phyloP scores from a whole-genome alignment of 1,284 basidiomycete genomes.

The Ceratobasidium sp. region DNA sequence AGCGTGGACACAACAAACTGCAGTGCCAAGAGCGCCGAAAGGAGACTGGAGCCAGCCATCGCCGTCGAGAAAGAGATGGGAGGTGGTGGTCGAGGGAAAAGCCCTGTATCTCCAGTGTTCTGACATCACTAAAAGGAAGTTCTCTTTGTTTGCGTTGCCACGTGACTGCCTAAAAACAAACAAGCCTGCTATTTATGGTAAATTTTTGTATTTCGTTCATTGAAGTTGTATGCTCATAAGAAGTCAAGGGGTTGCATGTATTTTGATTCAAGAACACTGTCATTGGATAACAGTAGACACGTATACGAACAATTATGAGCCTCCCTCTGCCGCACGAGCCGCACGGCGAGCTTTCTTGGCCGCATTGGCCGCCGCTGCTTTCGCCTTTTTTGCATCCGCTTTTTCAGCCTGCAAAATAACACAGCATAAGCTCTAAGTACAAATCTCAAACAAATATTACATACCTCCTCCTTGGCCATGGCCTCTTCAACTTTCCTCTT shows the following conservation, averaged over 20 bases:
- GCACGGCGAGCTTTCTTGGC: slow-evolving; percentile 94
- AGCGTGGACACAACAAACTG: background rate
- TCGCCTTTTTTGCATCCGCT: slow-evolving; percentile 87
- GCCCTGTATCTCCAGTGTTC: background rate
- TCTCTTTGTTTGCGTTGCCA: slow-evolving; percentile 4
- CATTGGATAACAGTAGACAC: background rate
- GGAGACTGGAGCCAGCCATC: slow-evolving; percentile 13
- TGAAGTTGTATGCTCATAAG: background rate
- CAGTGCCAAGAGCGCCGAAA: slow-evolving; percentile 13
- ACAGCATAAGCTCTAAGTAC: slow-evolving; percentile 12
- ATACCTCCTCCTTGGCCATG: slow-evolving; percentile 75
- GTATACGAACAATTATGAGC: background rate
- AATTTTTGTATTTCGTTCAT: background rate
- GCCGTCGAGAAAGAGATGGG: background rate
- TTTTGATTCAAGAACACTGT: background rate
- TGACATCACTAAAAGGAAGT: background rate
- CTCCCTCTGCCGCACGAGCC: slow-evolving; percentile 58
- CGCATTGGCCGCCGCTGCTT: slow-evolving; percentile 87
- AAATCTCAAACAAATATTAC: slow-evolving; percentile 59
- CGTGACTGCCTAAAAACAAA: slow-evolving; percentile 10
- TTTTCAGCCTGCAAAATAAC: slow-evolving; percentile 64
- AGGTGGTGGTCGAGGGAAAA: background rate
- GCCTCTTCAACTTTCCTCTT: slow-evolving; percentile 80
- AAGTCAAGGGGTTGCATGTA: background rate
- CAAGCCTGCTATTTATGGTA: background rate